phyloP scores from a whole-genome alignment of 306 rosid genomes.

The Rosa persica region DNA sequence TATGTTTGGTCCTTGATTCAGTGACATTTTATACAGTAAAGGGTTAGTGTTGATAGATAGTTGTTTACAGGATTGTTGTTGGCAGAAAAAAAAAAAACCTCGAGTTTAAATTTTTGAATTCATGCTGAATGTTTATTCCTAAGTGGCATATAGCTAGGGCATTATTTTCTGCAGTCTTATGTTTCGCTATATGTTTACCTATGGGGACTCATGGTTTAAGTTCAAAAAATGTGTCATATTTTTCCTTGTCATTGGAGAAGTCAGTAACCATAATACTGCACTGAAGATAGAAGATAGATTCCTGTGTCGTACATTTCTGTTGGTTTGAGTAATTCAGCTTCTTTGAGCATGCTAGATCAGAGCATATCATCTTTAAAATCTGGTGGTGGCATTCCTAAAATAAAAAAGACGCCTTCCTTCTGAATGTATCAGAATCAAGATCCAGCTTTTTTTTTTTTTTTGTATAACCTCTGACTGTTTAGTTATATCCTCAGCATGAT shows the following conservation, averaged over 20 bases:
- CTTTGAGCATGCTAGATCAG: neutral
- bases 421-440: neutral
- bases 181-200: neutral
- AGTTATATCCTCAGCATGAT: neutral
- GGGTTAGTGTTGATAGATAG: neutral
- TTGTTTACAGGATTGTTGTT: neutral
- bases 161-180: neutral
- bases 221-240: neutral
- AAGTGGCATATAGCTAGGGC: neutral
- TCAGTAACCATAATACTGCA: neutral
- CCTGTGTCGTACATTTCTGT: neutral
- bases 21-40: neutral
- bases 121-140: neutral
- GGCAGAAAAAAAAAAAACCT: neutral
- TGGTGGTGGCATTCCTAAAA: neutral
- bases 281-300: neutral
- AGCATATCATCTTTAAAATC: neutral
- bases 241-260: neutral
- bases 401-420: neutral
- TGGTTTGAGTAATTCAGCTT: neutral
- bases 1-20: neutral
- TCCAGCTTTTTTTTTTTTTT: neutral
- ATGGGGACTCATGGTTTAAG: neutral
- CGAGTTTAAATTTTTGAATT: neutral
- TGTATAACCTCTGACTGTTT: too few relatives aligned